phyloP scores from a whole-genome alignment of 768 basidiomycete genomes.

The Daedaleopsis sinensis region DNA sequence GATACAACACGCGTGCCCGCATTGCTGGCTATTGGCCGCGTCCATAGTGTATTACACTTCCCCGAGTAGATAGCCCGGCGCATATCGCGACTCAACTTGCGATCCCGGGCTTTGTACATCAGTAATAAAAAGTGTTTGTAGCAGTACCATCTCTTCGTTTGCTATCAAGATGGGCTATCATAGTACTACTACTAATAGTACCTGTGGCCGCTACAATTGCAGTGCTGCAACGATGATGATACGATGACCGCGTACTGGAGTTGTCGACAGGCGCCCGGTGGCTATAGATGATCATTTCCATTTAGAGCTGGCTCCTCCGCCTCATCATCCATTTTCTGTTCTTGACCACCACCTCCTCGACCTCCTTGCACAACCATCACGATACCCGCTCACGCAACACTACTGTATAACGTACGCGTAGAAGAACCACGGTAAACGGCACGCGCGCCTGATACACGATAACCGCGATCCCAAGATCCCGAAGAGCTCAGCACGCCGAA shows the following conservation, averaged over 20 bases:
- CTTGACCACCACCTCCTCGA: neutral
- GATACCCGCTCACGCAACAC: neutral
- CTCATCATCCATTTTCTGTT: neutral
- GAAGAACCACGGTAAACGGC: neutral
- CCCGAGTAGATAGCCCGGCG: conserved; percentile 11
- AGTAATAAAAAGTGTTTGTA: conserved; percentile 20
- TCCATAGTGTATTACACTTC: conserved; percentile 7
- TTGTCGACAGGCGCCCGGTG: conserved; percentile 6
- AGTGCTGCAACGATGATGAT: too few species aligned
- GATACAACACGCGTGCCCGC: neutral
- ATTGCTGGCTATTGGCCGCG: conserved; percentile 9
- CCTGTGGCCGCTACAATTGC: too few species aligned
- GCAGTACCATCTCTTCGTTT: conserved; percentile 2
- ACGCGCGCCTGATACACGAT: neutral
- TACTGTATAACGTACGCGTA: neutral
- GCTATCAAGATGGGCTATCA: neutral
- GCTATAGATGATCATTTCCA: conserved; percentile 11
- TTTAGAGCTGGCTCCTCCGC: conserved; percentile 9
- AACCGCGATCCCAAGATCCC: neutral
- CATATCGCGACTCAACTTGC: conserved; percentile 39
- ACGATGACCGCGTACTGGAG: too few species aligned
- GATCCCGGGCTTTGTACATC: conserved; percentile 25
- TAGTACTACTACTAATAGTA: neutral
- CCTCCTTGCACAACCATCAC: neutral
- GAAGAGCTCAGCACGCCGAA: neutral